Evolutionary conservation across 2,329 filamentous ascomycete genomes (phyloP).

Genomic region (Cytospora chrysosperma): DNA sequence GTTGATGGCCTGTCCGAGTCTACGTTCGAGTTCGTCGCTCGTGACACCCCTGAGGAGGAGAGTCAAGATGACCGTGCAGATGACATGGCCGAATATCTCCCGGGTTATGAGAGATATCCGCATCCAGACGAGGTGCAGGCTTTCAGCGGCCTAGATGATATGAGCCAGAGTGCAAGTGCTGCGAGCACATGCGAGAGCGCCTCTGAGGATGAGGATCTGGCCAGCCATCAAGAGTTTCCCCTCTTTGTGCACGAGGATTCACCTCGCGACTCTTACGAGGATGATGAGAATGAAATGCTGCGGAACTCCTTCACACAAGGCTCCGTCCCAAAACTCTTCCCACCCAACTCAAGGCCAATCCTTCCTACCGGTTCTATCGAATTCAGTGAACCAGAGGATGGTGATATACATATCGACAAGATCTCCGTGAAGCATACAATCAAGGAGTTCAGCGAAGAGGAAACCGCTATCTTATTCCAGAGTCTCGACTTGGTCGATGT

Average conservation of each 20-base stretch:
- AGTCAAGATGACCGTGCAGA: slow-evolving; percentile 46
- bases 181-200: slow-evolving; percentile 29
- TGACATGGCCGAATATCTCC: slow-evolving; percentile 22
- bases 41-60: slow-evolving; percentile 50
- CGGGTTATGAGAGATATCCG: slow-evolving; percentile 29
- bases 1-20: slow-evolving; percentile 55
- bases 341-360: slow-evolving; percentile 19
- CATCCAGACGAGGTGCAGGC: slow-evolving; percentile 53
- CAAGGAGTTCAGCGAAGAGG: slow-evolving; percentile 41
- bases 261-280: not conserved
- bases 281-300: slow-evolving; percentile 50
- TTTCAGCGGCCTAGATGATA: slow-evolving; percentile 46
- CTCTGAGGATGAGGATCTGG: slow-evolving; percentile 29
- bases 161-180: slow-evolving; percentile 29
- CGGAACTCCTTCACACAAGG: slow-evolving; percentile 40
- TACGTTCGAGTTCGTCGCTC: slow-evolving; percentile 53
- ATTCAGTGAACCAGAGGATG: slow-evolving; percentile 41
- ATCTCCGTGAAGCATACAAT: slow-evolving; percentile 49
- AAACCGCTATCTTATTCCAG: slow-evolving; percentile 37
- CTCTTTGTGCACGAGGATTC: not conserved
- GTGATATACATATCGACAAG: slow-evolving; percentile 35
- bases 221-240: not conserved
- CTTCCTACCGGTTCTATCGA: slow-evolving; percentile 40
- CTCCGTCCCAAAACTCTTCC: slow-evolving; percentile 27
- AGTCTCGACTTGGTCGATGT: slow-evolving; percentile 34